Conservation (phyloP, 345 rosid genomes). For the Euclidium syriacum region DNA sequence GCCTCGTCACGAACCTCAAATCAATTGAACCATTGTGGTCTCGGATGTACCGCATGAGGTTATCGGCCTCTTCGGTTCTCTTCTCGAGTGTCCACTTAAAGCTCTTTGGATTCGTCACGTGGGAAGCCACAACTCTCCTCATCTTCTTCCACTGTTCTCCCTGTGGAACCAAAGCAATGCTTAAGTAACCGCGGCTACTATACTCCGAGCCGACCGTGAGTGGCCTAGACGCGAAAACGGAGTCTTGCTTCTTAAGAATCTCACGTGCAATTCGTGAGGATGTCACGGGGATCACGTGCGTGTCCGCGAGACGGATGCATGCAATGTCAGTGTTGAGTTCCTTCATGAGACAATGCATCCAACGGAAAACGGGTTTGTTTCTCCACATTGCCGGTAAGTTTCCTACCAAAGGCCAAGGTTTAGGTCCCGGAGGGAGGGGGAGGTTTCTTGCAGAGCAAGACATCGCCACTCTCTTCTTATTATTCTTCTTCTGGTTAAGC, state of each 20-base stretch:
- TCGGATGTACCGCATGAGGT: no score
- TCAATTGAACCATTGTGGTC: no score
- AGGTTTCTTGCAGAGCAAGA: background rate
- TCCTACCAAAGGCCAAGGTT: slow-evolving; percentile 35
- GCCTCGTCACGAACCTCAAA: no score
- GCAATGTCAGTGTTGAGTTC: slow-evolving; percentile 7
- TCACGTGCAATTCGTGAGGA: slow-evolving; percentile 24
- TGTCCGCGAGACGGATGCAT: no score
- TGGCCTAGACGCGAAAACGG: slow-evolving; percentile 30
- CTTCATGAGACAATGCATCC: slow-evolving; percentile 31
- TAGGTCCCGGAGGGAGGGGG: slow-evolving; percentile 30
- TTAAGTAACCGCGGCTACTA: no score
- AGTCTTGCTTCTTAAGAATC: slow-evolving; percentile 26
- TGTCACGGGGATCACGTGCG: slow-evolving; percentile 30
- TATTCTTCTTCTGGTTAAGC: background rate
- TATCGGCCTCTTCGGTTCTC: no score
- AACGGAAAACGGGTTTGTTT: slow-evolving; percentile 24
- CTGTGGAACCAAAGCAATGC: no score
- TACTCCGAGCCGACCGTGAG: background rate
- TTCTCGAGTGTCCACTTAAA: no score
- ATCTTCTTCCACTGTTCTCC: no score
- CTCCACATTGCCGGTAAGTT: slow-evolving; percentile 6
- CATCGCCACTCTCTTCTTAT: background rate
- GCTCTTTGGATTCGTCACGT: slow-evolving; percentile 10
- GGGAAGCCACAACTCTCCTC: slow-evolving; percentile 15